Base-by-base conservation (phyloP, 1,139 yeast species). In the Eremothecium sinecaudum region DNA sequence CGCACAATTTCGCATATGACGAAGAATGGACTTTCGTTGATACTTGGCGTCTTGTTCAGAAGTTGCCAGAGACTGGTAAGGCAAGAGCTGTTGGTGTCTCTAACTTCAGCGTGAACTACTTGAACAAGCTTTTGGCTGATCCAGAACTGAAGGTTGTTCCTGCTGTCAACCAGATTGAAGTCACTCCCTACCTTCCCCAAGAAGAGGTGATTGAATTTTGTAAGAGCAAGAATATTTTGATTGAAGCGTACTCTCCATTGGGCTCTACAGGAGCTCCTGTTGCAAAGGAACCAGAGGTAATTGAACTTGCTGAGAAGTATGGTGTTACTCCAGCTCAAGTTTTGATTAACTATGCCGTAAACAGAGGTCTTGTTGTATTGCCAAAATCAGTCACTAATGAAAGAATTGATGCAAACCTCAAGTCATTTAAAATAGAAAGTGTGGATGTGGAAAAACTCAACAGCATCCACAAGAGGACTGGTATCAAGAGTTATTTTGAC, bases 111-210 rank as follows among this genome's bases (percentile, higher is more conserved):
- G 92, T 87, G 44, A 79, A 75, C 48, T 64, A 81, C 52, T 61
- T 86, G 47, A 74, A 72, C 50, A 95, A 86, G 53, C 66, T 84
- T 50, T 63, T 81, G 42, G 73, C 84, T 56, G 74, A 75, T 40
- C 79, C 81, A 44, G 71, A 66, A 48, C 74, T 83, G 54, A 72
- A 66, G 49, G n/a, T n/a, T n/a, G n/a, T n/a, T n/a, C 95, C 96
- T 33, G 81, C 80, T 35, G 84, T 63, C 31, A 41, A 81, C 50
- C 95, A 86, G 63, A 80, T 86, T 55, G 96, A 86, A 66, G 90
- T 81, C 62, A 95, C 84, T 60, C 94, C 95, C 46, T 84, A 82
- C 67, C 69, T 84, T 58, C 82, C 80, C 47, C 95, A 84, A 63
- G 71, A 71, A 40, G 67, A 66, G 46, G 67, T 83, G 56, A 59